These are phyloP conservation scores for Zalerion maritima DNA, from an alignment of 495 filamentous ascomycete genomes.

Conservation along the genomic window DNA sequence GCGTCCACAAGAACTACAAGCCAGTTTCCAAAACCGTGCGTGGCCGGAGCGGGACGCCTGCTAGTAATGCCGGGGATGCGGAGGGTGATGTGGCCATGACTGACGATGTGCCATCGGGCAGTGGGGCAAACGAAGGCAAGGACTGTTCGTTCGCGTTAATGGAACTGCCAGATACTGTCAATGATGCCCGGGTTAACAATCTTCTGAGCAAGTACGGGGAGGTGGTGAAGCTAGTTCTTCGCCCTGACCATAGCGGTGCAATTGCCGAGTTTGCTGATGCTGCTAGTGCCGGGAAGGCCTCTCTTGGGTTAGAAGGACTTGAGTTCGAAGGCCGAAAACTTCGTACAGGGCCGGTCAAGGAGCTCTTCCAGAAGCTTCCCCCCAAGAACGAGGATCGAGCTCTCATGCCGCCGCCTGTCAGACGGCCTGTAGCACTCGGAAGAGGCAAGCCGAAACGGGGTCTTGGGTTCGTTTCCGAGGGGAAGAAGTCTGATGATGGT, in stretches of 20 bases:
- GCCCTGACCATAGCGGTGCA: slow-evolving; percentile 73
- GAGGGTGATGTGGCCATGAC: slow-evolving; percentile 17
- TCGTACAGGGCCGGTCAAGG: slow-evolving; percentile 49
- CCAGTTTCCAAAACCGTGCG: slow-evolving; percentile 13
- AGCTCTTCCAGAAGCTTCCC: slow-evolving; percentile 48
- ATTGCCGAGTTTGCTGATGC: slow-evolving; percentile 67
- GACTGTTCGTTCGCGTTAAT: slow-evolving; percentile 48
- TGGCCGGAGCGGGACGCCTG: slow-evolving; percentile 27
- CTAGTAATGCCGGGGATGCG: slow-evolving; percentile 7
- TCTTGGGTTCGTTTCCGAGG: slow-evolving; percentile 25
- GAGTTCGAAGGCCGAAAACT: slow-evolving; percentile 55
- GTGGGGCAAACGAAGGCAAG: slow-evolving; percentile 32
- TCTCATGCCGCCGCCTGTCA: slow-evolving; percentile 38
- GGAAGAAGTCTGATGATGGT: slow-evolving; percentile 8
- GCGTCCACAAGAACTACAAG: slow-evolving; percentile 30
- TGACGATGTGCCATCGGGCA: slow-evolving; percentile 16
- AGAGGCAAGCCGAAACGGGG: slow-evolving; percentile 43
- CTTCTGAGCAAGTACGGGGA: slow-evolving; percentile 47
- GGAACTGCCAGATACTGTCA: slow-evolving; percentile 57
- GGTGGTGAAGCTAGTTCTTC: slow-evolving; percentile 49
- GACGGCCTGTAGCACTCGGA: slow-evolving; percentile 40
- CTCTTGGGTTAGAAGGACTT: slow-evolving; percentile 54
- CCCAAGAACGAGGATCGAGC: slow-evolving; percentile 37
- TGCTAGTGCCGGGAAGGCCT: slow-evolving; percentile 57
- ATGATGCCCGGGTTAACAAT: slow-evolving; percentile 52